These are phyloP conservation scores for Daldinia childiae DNA, from an alignment of 495 filamentous ascomycete genomes.

Conservation along the genomic window DNA sequence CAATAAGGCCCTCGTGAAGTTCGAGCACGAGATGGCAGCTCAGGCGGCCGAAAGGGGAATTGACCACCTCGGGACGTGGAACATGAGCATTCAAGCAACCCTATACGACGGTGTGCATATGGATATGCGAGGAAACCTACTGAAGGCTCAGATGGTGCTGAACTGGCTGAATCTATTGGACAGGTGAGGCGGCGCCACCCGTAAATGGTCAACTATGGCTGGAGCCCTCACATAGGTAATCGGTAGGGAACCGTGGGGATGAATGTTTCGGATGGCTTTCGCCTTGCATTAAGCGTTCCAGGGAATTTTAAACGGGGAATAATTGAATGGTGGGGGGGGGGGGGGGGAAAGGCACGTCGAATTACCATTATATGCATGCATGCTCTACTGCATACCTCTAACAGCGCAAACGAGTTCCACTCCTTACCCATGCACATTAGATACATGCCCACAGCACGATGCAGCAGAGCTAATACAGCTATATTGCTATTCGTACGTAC, in stretches of 20 bases:
- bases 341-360: constrained; percentile 8
- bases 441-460: constrained; percentile 1
- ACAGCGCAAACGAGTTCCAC: constrained; percentile 3
- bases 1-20: constrained; percentile 60
- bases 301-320: constrained; percentile 2
- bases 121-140: constrained; percentile 61
- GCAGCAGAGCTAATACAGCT: constrained; percentile 15
- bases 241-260: constrained; percentile 13
- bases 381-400: constrained; percentile 10
- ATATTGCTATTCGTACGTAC: constrained; percentile 11
- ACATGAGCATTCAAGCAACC: constrained; percentile 62
- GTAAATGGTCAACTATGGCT: too few relatives aligned
- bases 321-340: neutral
- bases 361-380: constrained; percentile 15
- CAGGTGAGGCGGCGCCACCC: constrained; percentile 16
- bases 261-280: constrained; percentile 5
- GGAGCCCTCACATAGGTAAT: constrained; percentile 12
- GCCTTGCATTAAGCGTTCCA: constrained; percentile 6
- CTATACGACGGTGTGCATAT: constrained; percentile 65
- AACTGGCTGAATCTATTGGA: constrained; percentile 60
- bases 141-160: constrained; percentile 67
- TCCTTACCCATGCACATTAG: constrained; percentile 10
- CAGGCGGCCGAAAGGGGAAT: constrained; percentile 54
- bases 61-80: constrained; percentile 64
- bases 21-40: constrained; percentile 55